Conservation (phyloP, 2,329 filamentous ascomycete genomes). For the Cylindrodendrum hubeiense region DNA sequence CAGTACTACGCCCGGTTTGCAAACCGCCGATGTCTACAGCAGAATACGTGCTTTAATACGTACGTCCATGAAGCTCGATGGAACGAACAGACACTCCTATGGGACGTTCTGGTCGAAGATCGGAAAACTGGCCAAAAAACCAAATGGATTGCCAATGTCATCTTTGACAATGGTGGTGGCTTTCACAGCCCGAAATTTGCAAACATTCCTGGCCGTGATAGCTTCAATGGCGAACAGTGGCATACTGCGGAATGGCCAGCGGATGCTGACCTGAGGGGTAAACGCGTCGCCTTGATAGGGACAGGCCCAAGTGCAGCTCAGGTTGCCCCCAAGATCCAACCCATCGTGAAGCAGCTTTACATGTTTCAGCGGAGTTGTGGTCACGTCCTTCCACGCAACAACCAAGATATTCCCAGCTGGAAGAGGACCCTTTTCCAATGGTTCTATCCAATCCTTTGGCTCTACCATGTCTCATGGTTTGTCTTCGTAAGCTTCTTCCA, state of each 20-base stretch:
- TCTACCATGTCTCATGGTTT: conserved; percentile 9
- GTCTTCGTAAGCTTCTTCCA: not conserved
- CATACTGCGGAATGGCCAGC: conserved; percentile 14
- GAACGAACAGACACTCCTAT: not conserved
- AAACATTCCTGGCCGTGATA: conserved; percentile 1
- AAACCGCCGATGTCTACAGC: not conserved
- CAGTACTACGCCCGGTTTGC: conserved; percentile 9
- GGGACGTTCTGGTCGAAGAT: conserved; percentile 6
- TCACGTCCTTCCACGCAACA: conserved; percentile 8
- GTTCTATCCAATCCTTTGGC: conserved; percentile 2
- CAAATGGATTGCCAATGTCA: conserved; percentile 1
- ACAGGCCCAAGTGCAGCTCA: conserved; percentile 12
- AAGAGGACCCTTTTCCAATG: conserved; percentile 1
- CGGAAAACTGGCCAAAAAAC: conserved; percentile 4
- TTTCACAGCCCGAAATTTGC: conserved; percentile 12
- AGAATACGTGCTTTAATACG: not conserved
- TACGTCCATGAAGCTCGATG: conserved; percentile 6
- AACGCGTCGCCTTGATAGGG: conserved; percentile 1
- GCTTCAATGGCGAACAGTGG: conserved; percentile 9
- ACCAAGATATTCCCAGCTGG: not conserved
- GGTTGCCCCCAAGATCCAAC: conserved; percentile 10
- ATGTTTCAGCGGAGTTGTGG: conserved; percentile 12
- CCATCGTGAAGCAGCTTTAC: conserved; percentile 10
- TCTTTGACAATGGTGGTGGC: conserved; percentile 10
- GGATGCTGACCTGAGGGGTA: not conserved